Conservation (phyloP, 176 grass and related monocot species). For the Otatea glauca region DNA sequence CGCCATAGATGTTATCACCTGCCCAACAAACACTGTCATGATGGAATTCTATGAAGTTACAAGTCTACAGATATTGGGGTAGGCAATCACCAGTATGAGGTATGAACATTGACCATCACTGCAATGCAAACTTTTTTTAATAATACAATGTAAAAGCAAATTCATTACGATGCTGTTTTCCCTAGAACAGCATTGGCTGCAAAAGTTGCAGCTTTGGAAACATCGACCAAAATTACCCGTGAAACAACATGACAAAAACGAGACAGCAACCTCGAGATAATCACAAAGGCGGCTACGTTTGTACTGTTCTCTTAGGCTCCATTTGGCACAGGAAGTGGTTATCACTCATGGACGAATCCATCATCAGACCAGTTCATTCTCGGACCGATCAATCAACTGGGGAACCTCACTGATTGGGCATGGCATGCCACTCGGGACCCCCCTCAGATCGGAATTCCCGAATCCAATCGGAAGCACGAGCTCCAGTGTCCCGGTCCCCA, state of each 20-base stretch:
- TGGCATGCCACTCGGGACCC: background rate
- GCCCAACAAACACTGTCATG: conserved; percentile 12
- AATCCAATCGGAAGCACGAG: conserved; percentile 12
- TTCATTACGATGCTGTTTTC: background rate
- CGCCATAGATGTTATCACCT: conserved; percentile 91
- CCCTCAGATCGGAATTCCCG: background rate
- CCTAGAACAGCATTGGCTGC: background rate
- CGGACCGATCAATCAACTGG: conserved; percentile 9
- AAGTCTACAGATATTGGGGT: background rate
- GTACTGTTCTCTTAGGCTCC: background rate
- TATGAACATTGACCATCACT: background rate
- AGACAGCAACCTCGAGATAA: background rate
- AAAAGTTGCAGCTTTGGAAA: conserved; percentile 27
- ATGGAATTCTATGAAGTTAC: background rate
- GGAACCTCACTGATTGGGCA: background rate
- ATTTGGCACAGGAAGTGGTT: background rate
- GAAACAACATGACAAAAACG: conserved; percentile 36
- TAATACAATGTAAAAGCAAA: background rate
- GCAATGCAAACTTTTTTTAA: background rate
- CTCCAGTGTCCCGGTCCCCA: background rate
- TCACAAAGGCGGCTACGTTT: background rate
- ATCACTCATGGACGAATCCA: background rate
- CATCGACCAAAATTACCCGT: conserved; percentile 36
- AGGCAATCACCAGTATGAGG: background rate
- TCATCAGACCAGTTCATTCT: background rate